Evolutionary conservation across 257 asterid species (phyloP), one percentile per base, ranked within the genome.

Genomic region (Nicotiana knightiana): DNA sequence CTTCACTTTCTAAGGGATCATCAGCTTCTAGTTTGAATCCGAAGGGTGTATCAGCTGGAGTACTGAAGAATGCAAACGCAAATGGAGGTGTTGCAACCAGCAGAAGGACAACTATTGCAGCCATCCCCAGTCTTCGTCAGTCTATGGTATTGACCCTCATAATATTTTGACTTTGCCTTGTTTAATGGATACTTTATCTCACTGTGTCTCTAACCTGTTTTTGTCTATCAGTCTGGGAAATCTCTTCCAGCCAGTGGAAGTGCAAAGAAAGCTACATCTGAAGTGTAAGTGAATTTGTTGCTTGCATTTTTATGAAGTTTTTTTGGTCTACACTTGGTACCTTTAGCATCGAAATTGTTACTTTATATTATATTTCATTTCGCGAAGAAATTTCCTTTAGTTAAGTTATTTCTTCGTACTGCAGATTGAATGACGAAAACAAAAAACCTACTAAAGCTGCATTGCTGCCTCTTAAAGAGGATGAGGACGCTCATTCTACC

Each of bases 401-500:
- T 51, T 58, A 21, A 46, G 58, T 48, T 35, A 26, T 33, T 81
- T 83, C 39, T 30, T 67, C 78, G 32, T 77, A 64, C 70, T 86
- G 86, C 92, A 92, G 97, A 82, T 82, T 84, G 87, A 81, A 64
- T 75, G 87, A 81, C 37, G 88, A 86, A 58, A 84, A 81, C 78
- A 73, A 85, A 28, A 88, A 86, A 83, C 70, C 89, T 54, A 81
- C 83, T 76, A 86, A 83, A 82, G 68, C 77, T 16, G 80, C 73
- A 21, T 76, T 75, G 85, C 77, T 80, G 85, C 75, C 88, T 67
- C 71, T 76, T 1, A 86, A 90, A 85, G 92, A 89, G 81, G 92
- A 88, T 4, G 95, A 94, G 33, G 98, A 94, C 85, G 84, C 90
- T n/a, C 93, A 51, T 51, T 94, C 98, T 26, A 88, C 93, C 63